Percentiles rank a stretch among this genome's conserved stretches.
These are phyloP conservation scores for Colletotrichum abscissum DNA, from an alignment of 2,329 filamentous ascomycete species.

Conservation along the genomic window DNA sequence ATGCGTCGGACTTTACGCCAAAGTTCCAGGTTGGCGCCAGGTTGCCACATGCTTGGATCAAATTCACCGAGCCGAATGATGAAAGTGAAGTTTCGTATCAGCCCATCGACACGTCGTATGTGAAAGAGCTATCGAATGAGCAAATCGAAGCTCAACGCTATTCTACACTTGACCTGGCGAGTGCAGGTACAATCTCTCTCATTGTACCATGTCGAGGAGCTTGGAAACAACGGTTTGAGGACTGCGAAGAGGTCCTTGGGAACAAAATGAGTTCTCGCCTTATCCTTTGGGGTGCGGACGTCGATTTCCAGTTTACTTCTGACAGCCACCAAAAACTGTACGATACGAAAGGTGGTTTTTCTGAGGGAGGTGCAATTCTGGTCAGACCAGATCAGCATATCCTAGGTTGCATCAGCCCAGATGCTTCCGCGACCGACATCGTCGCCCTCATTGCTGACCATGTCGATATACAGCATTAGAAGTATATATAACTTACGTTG, in stretches of 20 bases:
- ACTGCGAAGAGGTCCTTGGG: neutral
- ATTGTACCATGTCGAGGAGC: neutral
- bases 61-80: neutral
- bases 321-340: constrained; percentile 19
- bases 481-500: neutral
- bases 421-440: neutral
- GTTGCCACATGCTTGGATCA: constrained; percentile 54
- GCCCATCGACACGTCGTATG: constrained; percentile 48
- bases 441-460: neutral
- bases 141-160: constrained; percentile 43
- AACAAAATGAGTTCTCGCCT: neutral
- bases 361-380: constrained; percentile 42
- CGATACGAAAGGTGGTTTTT: constrained; percentile 40
- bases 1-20: constrained; percentile 50
- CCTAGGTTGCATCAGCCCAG: constrained; percentile 33
- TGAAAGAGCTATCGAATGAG: constrained; percentile 43
- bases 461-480: neutral
- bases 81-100: constrained; percentile 17
- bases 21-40: constrained; percentile 51
- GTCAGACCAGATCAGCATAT: constrained; percentile 54
- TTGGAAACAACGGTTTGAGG: neutral
- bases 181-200: neutral
- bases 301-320: constrained; percentile 3
- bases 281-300: neutral
- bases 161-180: constrained; percentile 49